Evolutionary conservation across 257 asterid genomes (phyloP).

Genomic region (Ehretia macrophylla): DNA sequence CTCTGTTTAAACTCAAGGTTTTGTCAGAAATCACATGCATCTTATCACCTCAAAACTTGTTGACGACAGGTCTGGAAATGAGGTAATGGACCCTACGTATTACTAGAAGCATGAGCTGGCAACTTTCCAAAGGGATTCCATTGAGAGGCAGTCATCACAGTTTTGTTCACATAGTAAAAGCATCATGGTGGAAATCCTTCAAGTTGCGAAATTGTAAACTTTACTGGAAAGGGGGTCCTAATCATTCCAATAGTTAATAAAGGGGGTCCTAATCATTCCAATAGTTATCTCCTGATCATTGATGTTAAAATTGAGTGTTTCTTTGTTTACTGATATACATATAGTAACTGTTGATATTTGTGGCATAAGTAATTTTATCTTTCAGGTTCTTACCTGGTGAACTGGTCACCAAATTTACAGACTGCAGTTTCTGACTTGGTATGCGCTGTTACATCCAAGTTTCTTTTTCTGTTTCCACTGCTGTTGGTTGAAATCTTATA

Average conservation of each 20-base stretch:
- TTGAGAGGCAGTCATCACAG: too few relatives aligned
- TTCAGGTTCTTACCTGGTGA: conserved; percentile 97
- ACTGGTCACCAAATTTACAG: conserved; percentile 98
- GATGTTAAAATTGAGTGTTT: background rate
- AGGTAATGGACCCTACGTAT: too few relatives aligned
- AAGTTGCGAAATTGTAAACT: too few relatives aligned
- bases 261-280: background rate
- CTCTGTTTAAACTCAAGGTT: too few relatives aligned
- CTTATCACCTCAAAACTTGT: too few relatives aligned
- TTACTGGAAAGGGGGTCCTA: background rate
- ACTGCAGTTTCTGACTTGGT: conserved; percentile 99
- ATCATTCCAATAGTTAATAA: background rate
- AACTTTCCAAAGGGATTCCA: too few relatives aligned
- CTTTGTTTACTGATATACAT: background rate
- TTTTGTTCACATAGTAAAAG: too few relatives aligned
- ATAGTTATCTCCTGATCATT: background rate
- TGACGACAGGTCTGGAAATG: too few relatives aligned
- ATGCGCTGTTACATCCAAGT: conserved; percentile 13
- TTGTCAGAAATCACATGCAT: too few relatives aligned
- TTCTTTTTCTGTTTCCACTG: conserved; percentile 2
- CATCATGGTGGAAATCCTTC: too few relatives aligned
- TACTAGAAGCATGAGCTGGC: too few relatives aligned
- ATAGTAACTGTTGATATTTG: background rate
- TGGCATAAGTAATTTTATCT: conserved; percentile 18
- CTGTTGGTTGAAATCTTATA: conserved; percentile 7